These are phyloP conservation scores for Solanum lignicaule DNA, from an alignment of 257 asterid species.

Conservation along the genomic window DNA sequence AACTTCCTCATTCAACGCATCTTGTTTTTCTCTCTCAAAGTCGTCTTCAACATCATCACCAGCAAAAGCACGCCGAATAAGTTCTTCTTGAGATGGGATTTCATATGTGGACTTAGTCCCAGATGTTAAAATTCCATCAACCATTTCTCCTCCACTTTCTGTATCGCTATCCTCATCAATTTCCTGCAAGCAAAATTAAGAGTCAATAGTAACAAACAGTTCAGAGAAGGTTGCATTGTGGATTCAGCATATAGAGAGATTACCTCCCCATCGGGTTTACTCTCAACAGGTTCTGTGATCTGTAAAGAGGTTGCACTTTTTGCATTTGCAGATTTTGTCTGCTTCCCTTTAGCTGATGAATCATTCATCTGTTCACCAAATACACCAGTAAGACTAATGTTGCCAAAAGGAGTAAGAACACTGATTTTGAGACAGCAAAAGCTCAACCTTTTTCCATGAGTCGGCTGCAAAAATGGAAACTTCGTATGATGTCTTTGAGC, in stretches of 20 bases:
- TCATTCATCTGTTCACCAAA: slow-evolving; percentile 29
- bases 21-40: slow-evolving; percentile 74
- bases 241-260: slow-evolving; percentile 1
- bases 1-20: slow-evolving; percentile 60
- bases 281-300: slow-evolving; percentile 9
- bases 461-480: slow-evolving; percentile 60
- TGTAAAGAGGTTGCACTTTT: slow-evolving; percentile 10
- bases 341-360: slow-evolving; percentile 23
- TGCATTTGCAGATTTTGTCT: slow-evolving; percentile 12
- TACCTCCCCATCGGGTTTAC: slow-evolving; percentile 46
- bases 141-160: slow-evolving; percentile 80
- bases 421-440: neutral
- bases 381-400: neutral
- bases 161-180: slow-evolving; percentile 37
- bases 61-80: slow-evolving; percentile 86
- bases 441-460: slow-evolving; percentile 57
- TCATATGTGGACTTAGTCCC: slow-evolving; percentile 52
- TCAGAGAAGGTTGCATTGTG: neutral
- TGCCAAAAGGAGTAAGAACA: neutral
- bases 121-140: slow-evolving; percentile 78
- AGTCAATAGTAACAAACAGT: neutral
- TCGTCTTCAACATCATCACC: slow-evolving; percentile 92
- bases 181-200: slow-evolving; percentile 21
- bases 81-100: slow-evolving; percentile 90
- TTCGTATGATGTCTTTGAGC: slow-evolving; percentile 55